Evolutionary conservation across 495 filamentous ascomycete species (phyloP).

Genomic region (Staphylotrichum longicolle): DNA sequence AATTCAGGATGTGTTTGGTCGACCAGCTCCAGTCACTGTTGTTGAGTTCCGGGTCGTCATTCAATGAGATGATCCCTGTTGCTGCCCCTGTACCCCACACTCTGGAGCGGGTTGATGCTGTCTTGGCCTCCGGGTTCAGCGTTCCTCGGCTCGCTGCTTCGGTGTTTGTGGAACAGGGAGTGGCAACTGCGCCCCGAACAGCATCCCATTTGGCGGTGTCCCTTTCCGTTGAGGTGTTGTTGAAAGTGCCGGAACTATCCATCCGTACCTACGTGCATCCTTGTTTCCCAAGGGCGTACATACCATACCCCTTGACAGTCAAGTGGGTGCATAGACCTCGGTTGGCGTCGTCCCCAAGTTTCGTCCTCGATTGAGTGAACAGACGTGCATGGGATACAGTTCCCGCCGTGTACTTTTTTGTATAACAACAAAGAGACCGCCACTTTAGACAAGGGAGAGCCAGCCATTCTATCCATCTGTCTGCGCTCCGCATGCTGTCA

Average conservation of each 20-base stretch:
- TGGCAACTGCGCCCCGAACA: neutral
- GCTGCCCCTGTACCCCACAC: neutral
- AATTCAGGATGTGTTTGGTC: neutral
- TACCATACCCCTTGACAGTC: neutral
- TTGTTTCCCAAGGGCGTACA: constrained; percentile 6
- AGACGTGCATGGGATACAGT: no score
- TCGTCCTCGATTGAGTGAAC: no score
- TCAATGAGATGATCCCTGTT: neutral
- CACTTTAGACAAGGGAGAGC: no score
- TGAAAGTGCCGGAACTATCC: neutral
- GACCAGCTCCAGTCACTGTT: neutral
- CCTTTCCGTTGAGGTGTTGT: constrained; percentile 10
- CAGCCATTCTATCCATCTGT: no score
- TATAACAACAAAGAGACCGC: neutral
- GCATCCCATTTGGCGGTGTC: neutral
- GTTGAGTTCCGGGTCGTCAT: neutral
- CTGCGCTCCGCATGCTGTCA: neutral
- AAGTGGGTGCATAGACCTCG: neutral
- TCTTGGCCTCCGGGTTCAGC: neutral
- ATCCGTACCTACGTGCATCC: neutral
- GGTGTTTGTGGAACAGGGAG: neutral
- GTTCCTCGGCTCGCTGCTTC: constrained; percentile 13
- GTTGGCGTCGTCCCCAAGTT: neutral
- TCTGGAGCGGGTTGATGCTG: constrained; percentile 1
- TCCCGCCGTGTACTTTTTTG: neutral